These are phyloP conservation scores for Aeschynomene evenia DNA, from an alignment of 306 rosid genomes.

Conservation along the genomic window DNA sequence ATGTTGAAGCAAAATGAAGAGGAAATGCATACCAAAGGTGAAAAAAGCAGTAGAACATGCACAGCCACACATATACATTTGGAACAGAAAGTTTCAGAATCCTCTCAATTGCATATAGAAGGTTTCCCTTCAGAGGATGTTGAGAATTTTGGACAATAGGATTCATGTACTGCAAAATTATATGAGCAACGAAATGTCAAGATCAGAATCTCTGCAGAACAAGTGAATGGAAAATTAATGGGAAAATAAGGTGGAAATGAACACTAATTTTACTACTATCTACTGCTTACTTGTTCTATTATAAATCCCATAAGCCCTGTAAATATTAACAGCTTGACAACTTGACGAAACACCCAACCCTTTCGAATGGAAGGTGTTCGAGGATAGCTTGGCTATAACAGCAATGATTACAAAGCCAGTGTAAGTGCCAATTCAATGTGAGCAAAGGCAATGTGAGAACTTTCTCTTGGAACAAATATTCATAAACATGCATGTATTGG, in stretches of 20 bases:
- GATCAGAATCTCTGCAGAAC: slow-evolving; percentile 11
- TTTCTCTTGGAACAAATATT: background rate
- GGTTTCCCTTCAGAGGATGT: slow-evolving; percentile 92
- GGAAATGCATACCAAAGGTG: slow-evolving; percentile 75
- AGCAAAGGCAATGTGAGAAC: slow-evolving; percentile 12
- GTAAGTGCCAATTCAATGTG: background rate
- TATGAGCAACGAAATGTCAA: slow-evolving; percentile 27
- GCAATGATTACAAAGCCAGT: slow-evolving; percentile 28
- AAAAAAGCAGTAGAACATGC: slow-evolving; percentile 98
- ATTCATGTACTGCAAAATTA: slow-evolving; percentile 81
- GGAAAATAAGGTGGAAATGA: background rate
- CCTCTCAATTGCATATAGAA: slow-evolving; percentile 85
- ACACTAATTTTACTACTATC: slow-evolving; percentile 12
- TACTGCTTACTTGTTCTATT: slow-evolving; percentile 78
- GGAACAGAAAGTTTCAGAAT: slow-evolving; percentile 96
- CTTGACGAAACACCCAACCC: slow-evolving; percentile 90
- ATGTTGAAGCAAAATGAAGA: background rate
- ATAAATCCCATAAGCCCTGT: slow-evolving; percentile 98
- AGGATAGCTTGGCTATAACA: slow-evolving; percentile 79
- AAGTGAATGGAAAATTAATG: background rate
- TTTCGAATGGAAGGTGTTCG: slow-evolving; percentile 75
- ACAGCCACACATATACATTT: slow-evolving; percentile 94
- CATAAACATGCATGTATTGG: background rate
- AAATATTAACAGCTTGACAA: slow-evolving; percentile 79
- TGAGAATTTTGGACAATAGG: slow-evolving; percentile 91